Base-by-base conservation (phyloP, 2,329 filamentous ascomycete species). In the Botrytis fragariae region DNA sequence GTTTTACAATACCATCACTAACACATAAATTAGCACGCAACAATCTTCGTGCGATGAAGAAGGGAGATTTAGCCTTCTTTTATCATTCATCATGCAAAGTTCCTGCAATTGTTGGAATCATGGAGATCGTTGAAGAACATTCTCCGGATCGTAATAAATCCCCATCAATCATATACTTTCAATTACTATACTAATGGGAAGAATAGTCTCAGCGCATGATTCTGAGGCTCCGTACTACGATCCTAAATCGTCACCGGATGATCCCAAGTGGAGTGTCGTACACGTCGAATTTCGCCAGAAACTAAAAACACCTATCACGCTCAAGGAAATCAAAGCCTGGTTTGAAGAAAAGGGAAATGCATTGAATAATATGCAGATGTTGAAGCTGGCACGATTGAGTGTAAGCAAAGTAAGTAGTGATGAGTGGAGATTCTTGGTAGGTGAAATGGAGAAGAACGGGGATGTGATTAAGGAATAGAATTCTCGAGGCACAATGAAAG, bases 1-100 rank as follows among this genome's bases (percentile, higher is more conserved):
- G 29, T 35, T 61, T 25, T 35, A 48, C 12, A 4, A 69, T 72
- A 5, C 29, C 57, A 69, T 60, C 12, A 64, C 29, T 74, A 61
- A 74, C 78, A 84, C 64, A 80, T 8, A 80, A 81, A 80, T 29
- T 81, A 83, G 95, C 95, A 10, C 90, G 93, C 39, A 98, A 98
- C 80, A 94, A 98, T 81, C 91, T 99, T 84, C 89, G 93, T 44
- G 89, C 90, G 14, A 99, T 99, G 96, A 94, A 93, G 78, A 90
- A 91, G 72, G 95, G 95, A 69, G 96, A 99, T 80, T 86, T 95
- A 45, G 95, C 94, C 39, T 98, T 99, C 84, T 98, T 99, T 84
- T 98, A 98, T 81, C 95, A 98, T 83, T 97, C 93, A 64, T 97
- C 96, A 79, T 96, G 93, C 83, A 97, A 97, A 81, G 88, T 91